These are phyloP conservation scores for Nemania serpens DNA, from an alignment of 2,329 filamentous ascomycete species.

Conservation along the genomic window DNA sequence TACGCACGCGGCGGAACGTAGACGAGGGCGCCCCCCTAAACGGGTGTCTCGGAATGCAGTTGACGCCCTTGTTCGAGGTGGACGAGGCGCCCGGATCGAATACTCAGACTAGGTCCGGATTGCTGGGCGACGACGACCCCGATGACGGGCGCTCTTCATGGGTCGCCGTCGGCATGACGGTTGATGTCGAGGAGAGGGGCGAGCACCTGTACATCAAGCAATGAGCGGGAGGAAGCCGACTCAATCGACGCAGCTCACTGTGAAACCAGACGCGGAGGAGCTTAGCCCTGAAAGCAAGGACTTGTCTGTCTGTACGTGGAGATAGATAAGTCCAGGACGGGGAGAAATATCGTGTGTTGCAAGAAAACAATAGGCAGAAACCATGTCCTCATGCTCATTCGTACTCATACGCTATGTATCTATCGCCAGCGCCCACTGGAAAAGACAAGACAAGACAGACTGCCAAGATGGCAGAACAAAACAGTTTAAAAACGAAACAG, in stretches of 20 bases:
- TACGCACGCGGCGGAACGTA: constrained; percentile 62
- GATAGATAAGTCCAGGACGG: too few species aligned
- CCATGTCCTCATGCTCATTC: too few species aligned
- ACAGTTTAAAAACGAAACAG: not conserved
- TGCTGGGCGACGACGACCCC: constrained; percentile 40
- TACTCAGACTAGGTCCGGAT: constrained; percentile 4
- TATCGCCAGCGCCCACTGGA: constrained; percentile 16
- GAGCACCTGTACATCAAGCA: constrained; percentile 50
- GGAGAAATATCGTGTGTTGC: too few species aligned
- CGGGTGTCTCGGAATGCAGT: constrained; percentile 69
- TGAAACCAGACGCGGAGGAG: too few species aligned
- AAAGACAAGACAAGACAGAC: not conserved
- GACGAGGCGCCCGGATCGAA: not conserved
- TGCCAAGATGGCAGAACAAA: not conserved
- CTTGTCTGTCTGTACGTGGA: not conserved
- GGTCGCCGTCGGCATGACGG: constrained; percentile 61
- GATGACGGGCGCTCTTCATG: constrained; percentile 39
- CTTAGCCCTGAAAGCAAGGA: not conserved
- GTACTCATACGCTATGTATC: not conserved
- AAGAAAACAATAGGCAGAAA: too few species aligned
- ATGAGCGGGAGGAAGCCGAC: constrained; percentile 20
- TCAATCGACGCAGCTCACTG: too few species aligned
- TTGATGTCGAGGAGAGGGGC: constrained; percentile 55
- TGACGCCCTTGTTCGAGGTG: constrained; percentile 59
- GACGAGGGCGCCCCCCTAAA: constrained; percentile 61